phyloP scores from a whole-genome alignment of 1,284 basidiomycete species.

The Leccinum angustisporum region DNA sequence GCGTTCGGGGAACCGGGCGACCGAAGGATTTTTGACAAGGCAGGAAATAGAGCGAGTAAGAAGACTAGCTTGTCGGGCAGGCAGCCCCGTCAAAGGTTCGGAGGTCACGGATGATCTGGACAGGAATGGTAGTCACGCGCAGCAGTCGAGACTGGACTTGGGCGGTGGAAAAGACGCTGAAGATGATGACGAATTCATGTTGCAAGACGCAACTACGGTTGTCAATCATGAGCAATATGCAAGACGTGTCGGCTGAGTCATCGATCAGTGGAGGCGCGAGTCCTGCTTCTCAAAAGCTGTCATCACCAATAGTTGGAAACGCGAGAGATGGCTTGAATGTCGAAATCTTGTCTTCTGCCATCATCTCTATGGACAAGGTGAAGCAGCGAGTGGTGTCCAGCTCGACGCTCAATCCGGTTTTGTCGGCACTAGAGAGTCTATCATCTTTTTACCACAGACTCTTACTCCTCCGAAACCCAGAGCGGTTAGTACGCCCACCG shows the following conservation, averaged over 20 bases:
- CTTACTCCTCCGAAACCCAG: slow-evolving; percentile 41
- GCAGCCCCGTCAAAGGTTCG: slow-evolving; percentile 54
- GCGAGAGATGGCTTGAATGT: slow-evolving; percentile 1
- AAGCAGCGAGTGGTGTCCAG: slow-evolving; percentile 32
- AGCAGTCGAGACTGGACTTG: not conserved
- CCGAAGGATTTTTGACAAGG: slow-evolving; percentile 31
- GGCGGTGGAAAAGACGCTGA: slow-evolving; percentile 3
- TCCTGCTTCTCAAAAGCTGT: slow-evolving; percentile 2
- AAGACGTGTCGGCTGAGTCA: not conserved
- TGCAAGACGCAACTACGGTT: not conserved
- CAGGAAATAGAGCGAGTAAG: slow-evolving; percentile 33
- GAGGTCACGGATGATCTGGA: slow-evolving; percentile 12
- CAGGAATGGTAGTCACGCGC: not conserved
- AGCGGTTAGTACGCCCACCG: slow-evolving; percentile 29
- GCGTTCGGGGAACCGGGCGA: slow-evolving; percentile 9
- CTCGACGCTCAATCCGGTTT: slow-evolving; percentile 46
- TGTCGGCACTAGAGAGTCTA: slow-evolving; percentile 55
- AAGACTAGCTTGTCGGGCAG: slow-evolving; percentile 17
- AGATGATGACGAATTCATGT: slow-evolving; percentile 26
- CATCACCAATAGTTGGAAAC: not conserved
- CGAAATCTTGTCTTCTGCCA: slow-evolving; percentile 16
- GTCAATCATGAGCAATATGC: not conserved
- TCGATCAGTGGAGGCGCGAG: not conserved
- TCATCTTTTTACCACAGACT: slow-evolving; percentile 42
- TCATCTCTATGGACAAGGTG: slow-evolving; percentile 29